A percentile compares a stretch with the other conserved stretches of the same genome.
Evolutionary conservation across 805 yeast genomes (phyloP).

Genomic region (Hanseniaspora pseudoguilliermondii): DNA sequence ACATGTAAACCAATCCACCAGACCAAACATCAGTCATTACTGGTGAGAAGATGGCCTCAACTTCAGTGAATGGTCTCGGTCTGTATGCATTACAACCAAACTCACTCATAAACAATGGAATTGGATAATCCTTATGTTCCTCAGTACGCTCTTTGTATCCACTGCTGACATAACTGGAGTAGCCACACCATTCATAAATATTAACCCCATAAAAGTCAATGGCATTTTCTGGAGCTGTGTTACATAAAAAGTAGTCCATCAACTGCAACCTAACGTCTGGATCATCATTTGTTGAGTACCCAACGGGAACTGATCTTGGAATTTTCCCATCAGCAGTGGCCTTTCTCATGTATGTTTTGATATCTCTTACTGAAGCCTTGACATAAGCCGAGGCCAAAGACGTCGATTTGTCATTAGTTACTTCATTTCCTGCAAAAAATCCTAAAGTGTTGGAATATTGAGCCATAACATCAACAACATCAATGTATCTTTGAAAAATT

Average conservation of each 20-base stretch:
- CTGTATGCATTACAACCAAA: conserved; percentile 59
- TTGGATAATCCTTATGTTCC: conserved; percentile 49
- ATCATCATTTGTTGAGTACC: conserved; percentile 88
- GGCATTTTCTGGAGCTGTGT: conserved; percentile 32
- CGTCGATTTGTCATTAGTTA: conserved; percentile 68
- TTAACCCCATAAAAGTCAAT: conserved; percentile 75
- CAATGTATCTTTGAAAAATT: conserved; percentile 62
- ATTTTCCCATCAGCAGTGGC: conserved; percentile 19
- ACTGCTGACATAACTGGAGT: conserved; percentile 45
- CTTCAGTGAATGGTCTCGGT: conserved; percentile 65
- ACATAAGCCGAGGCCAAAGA: conserved; percentile 88
- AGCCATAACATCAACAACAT: conserved; percentile 69
- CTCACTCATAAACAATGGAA: conserved; percentile 69
- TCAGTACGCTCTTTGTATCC: conserved; percentile 56
- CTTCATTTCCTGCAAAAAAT: conserved; percentile 96
- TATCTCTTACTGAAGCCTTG: conserved; percentile 90
- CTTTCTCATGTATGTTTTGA: conserved; percentile 56
- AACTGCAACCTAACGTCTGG: conserved; percentile 60
- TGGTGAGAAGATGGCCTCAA: conserved; percentile 47
- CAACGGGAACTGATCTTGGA: conserved; percentile 79
- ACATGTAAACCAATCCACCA: conserved; percentile 78
- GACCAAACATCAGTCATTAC: conserved; percentile 74
- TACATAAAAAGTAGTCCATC: conserved; percentile 82
- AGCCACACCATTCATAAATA: conserved; percentile 83
- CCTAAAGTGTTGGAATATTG: conserved; percentile 75